These are phyloP conservation scores for Hyphodiscus hymeniophilus DNA, from an alignment of 495 filamentous ascomycete species.

Conservation along the genomic window DNA sequence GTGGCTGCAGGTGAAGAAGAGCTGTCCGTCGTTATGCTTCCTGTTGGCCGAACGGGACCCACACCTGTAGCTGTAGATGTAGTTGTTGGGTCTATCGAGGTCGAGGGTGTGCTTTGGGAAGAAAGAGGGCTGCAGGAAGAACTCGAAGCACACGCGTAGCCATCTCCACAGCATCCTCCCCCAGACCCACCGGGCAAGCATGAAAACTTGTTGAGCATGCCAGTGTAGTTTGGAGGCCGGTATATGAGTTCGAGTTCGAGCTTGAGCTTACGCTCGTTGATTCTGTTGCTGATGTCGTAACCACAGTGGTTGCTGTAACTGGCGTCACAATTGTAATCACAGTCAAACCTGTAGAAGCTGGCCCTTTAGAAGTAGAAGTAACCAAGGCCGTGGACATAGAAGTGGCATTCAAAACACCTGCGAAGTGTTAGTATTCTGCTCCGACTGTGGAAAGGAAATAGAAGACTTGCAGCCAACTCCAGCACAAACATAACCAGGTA, in stretches of 20 bases:
- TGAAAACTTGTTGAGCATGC: constrained; percentile 52
- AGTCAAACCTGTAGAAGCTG: constrained; percentile 14
- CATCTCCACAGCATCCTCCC: constrained; percentile 62
- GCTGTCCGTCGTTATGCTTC: constrained; percentile 16
- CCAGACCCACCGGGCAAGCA: constrained; percentile 40
- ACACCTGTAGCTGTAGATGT: constrained; percentile 23
- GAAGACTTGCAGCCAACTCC: constrained; percentile 61
- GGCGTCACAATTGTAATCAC: constrained; percentile 13
- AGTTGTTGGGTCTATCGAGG: constrained; percentile 25
- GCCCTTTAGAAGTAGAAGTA: constrained; percentile 19
- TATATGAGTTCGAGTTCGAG: too few relatives aligned
- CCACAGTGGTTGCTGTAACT: constrained; percentile 28
- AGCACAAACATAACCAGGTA: constrained; percentile 71
- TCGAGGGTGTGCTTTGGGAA: constrained; percentile 5
- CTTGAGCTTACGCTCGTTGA: constrained; percentile 6
- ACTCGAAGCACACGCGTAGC: constrained; percentile 57
- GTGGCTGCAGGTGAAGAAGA: constrained; percentile 26
- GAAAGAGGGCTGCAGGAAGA: constrained; percentile 6
- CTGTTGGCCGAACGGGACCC: constrained; percentile 32
- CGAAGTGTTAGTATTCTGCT: constrained; percentile 1
- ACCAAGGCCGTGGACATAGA: constrained; percentile 22
- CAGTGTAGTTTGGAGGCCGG: constrained; percentile 16
- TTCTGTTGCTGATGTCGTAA: constrained; percentile 13
- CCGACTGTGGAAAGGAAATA: neutral
- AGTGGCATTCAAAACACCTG: constrained; percentile 28